Conservation (phyloP, 768 basidiomycete species). For the Lactarius hengduanensis region DNA sequence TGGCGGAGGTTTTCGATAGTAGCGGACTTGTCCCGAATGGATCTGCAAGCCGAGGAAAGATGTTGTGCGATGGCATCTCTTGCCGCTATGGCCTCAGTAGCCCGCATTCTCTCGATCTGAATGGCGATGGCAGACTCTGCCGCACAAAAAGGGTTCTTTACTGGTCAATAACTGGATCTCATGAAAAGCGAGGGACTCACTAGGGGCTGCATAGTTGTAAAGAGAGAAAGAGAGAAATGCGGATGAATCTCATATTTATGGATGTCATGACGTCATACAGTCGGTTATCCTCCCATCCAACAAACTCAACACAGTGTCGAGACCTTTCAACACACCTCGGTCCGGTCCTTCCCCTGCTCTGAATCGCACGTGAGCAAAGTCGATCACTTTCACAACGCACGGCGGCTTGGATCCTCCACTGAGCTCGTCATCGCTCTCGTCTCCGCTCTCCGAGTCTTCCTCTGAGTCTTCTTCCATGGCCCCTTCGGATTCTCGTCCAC, state of each 20-base stretch:
- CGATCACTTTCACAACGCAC: conserved; percentile 72
- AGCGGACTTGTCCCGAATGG: conserved; percentile 28
- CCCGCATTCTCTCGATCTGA: conserved; percentile 26
- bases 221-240: not conserved
- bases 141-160: conserved; percentile 25
- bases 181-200: conserved; percentile 5
- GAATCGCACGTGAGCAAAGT: conserved; percentile 87
- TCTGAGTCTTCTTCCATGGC: conserved; percentile 22
- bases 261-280: conserved; percentile 32
- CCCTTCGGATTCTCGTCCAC: not conserved
- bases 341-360: conserved; percentile 74
- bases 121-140: conserved; percentile 29
- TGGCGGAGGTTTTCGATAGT: conserved; percentile 19
- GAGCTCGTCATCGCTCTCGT: not conserved
- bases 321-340: conserved; percentile 68
- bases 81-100: conserved; percentile 27
- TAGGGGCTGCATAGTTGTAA: conserved; percentile 22
- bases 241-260: not conserved
- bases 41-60: conserved; percentile 26
- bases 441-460: conserved; percentile 21
- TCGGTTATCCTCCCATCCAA: conserved; percentile 56
- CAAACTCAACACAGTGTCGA: conserved; percentile 62
- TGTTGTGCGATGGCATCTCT: conserved; percentile 28
- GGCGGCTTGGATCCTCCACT: not conserved
- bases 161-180: not conserved